Evolutionary conservation across 2,329 filamentous ascomycete species (phyloP), one percentile per base, ranked within the genome.

Genomic region (Metarhizium album): DNA sequence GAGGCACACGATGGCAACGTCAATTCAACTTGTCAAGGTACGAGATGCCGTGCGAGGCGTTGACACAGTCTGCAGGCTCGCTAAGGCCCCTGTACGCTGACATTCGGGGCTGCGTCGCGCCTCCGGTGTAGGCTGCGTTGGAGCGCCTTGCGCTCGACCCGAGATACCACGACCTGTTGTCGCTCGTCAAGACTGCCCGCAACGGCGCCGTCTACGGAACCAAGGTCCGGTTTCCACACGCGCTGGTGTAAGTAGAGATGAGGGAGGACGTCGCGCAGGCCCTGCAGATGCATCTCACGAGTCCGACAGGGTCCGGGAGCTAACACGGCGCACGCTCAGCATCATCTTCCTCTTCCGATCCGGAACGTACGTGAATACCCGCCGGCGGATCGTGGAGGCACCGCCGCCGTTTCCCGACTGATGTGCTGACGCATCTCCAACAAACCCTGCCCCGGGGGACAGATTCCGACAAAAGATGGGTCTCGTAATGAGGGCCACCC

Each of bases 321-420:
- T 64, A 48, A 64, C 50, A 42, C 24, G 31, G 13, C 3, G 31
- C 22, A 27, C 49, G 49, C 23, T 23, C 60, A 90, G 86, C 48
- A 98, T 98, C 91, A 89, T 96, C 58, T 86, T 97, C 60, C 81
- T 98, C 59, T 98, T 98, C 75, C 87, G 93, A 59, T 89, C 86
- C 9, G 93, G 91, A 72, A 86, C 86, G 78, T 88, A 78, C 62
- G 80, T 75, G 14, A 4, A 8, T 33, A 13, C 47, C 29, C 8
- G 42, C 51, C n/a, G 5, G n/a, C 49, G 16, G 24, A 45, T n/a
- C 9, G 31, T 9, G 48, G 40, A 45, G 13, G 18, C 20, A 14
- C n/a, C n/a, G 14, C 7, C 38, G 18, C 11, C n/a, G 20, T 9
- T 24, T 24, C 46, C 16, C 20, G 16, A 43, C 9, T 24, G 45